Evolutionary conservation across 176 grass and related monocot species (phyloP), one percentile per base, ranked within the genome.

Genomic region (Zizania latifolia): DNA sequence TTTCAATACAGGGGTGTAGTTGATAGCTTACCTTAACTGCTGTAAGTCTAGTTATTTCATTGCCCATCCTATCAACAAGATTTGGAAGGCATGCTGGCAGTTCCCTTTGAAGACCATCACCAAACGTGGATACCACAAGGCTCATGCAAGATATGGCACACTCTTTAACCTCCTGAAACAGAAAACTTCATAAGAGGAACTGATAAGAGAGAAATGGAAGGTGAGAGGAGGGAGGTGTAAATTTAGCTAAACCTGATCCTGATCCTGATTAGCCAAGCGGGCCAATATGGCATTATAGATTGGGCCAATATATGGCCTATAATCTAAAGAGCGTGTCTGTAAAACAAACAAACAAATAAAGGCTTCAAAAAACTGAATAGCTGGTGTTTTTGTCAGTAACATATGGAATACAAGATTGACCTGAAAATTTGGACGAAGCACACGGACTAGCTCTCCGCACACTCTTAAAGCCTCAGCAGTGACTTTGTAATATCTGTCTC

Each of bases 401-500:
- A 62, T 4, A 79, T 68, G 27, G 31, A 70, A 30, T 50, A 75
- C 40, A 88, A 50, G 31, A 68, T 10, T 81, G 67, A 94, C 95
- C 89, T 94, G 84, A 33, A 92, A 83, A 84, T 88, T 81, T 64
- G 95, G 95, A 58, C 91, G 95, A 64, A 99, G 86, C 60, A 99
- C 91, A 43, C 89, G 84, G 19, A 99, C 91, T 24, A 99, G 91
- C 78, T 99, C 89, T 74, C 91, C 95, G 5, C 95, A 99, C 65
- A 99, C 91, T 62, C 95, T 84, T 76, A 99, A 92, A 68, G 95
- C 95, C 74, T 99, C 95, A 80, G 95, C 95, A 29, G 95, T 99
- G 61, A 99, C 95, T 79, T 99, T 99, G 77, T 99, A 99, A 71
- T 99, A 99, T 81, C 95, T 88, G 83, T 99, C 95, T 82, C 95